Conservation (phyloP, 441 rosid species). For the Sinapis alba region DNA sequence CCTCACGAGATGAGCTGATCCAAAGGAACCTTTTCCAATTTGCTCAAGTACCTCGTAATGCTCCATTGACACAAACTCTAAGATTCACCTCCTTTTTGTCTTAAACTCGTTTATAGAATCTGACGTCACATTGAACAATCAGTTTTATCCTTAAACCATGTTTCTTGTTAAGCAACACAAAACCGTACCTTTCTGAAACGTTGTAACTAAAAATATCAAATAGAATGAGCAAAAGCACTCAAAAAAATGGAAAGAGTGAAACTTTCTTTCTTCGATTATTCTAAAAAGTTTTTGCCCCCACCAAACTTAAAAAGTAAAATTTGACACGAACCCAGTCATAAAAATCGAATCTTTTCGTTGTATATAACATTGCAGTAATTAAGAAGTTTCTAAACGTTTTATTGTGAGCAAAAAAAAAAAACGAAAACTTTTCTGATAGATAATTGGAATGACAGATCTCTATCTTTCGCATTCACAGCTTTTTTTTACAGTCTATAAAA, state of each 20-base stretch:
- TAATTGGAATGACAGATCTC: constrained; percentile 16
- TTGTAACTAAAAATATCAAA: constrained; percentile 14
- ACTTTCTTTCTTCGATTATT: constrained; percentile 25
- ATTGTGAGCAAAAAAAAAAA: neutral
- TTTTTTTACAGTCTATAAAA: constrained; percentile 6
- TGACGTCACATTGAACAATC: constrained; percentile 23
- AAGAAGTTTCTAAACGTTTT: constrained; percentile 1
- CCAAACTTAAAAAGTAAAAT: neutral
- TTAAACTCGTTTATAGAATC: constrained; percentile 21
- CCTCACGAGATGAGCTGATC: constrained; percentile 96
- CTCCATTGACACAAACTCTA: constrained; percentile 60
- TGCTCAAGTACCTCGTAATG: constrained; percentile 96
- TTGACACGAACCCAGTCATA: neutral
- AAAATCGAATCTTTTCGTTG: constrained; percentile 18
- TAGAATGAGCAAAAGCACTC: constrained; percentile 29
- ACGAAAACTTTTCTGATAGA: neutral
- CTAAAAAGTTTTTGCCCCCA: constrained; percentile 23
- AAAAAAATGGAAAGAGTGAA: constrained; percentile 19
- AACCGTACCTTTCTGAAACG: constrained; percentile 24
- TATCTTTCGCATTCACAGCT: constrained; percentile 12
- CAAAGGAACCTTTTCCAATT: constrained; percentile 97
- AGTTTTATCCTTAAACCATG: constrained; percentile 23
- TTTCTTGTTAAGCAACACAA: neutral
- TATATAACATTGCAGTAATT: constrained; percentile 13
- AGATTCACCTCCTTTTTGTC: constrained; percentile 35